Evolutionary conservation across 805 yeast genomes (phyloP).

Genomic region (Teunomyces lycoperdinae): DNA sequence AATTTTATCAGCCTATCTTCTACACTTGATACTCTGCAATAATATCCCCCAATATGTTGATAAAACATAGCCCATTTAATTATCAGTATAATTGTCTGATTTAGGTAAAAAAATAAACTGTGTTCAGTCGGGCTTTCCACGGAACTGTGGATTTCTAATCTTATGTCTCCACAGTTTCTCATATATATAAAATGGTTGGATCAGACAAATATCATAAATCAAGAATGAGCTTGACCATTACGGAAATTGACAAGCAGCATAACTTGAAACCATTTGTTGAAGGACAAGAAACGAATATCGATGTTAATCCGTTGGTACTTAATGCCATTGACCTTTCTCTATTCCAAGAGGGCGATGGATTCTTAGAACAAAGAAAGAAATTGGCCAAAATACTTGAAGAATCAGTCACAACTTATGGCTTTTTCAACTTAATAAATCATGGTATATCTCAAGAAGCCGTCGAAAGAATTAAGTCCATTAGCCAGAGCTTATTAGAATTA

Average conservation of each 20-base stretch:
- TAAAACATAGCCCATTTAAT: no score
- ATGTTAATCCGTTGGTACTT: conserved; percentile 5
- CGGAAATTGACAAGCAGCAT: conserved; percentile 7
- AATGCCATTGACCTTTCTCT: conserved; percentile 8
- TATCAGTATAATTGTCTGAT: no score
- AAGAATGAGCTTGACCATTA: neutral
- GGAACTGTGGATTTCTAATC: no score
- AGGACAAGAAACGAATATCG: conserved; percentile 5
- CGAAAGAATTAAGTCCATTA: conserved; percentile 7
- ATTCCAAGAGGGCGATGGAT: conserved; percentile 7
- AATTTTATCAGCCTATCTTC: no score
- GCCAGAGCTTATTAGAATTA: conserved; percentile 10
- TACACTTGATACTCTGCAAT: no score
- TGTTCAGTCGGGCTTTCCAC: neutral
- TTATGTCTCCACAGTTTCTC: neutral
- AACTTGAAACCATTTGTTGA: conserved; percentile 11
- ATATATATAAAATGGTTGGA: neutral
- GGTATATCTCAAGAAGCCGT: conserved; percentile 6
- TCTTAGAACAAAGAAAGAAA: conserved; percentile 2
- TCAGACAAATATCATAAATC: neutral
- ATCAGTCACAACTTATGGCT: conserved; percentile 9
- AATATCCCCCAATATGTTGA: no score
- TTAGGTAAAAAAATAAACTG: neutral
- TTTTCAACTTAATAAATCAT: conserved; percentile 8
- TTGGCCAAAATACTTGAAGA: conserved; percentile 9